A percentile compares a stretch with the other conserved stretches of the same genome.
These are phyloP conservation scores for Arthrobotrys pseudoclavata DNA, from an alignment of 2,329 filamentous ascomycete genomes.

Conservation along the genomic window DNA sequence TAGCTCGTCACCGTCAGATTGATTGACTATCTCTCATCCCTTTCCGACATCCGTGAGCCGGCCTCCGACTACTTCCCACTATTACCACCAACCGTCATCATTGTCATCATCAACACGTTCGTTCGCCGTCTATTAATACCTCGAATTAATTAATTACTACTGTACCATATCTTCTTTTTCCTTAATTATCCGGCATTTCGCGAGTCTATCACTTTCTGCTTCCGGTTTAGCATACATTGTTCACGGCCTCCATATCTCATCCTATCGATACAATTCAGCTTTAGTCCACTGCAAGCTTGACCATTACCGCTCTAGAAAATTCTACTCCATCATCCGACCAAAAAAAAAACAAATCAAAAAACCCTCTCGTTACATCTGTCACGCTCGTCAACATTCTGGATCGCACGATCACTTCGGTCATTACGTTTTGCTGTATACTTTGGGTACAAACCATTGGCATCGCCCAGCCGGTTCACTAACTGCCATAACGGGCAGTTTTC, in stretches of 20 bases:
- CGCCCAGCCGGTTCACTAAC: not conserved
- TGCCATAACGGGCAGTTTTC: constrained; percentile 28
- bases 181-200: constrained; percentile 32
- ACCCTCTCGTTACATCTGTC: not conserved
- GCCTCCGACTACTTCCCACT: constrained; percentile 25
- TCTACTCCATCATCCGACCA: not conserved
- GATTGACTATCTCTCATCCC: not conserved
- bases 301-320: constrained; percentile 1
- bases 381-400: not conserved
- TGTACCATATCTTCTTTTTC: constrained; percentile 30
- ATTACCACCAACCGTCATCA: not conserved
- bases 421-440: not conserved
- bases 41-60: constrained; percentile 42
- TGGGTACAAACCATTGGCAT: constrained; percentile 1
- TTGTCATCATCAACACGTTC: constrained; percentile 11
- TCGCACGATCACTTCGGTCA: not conserved
- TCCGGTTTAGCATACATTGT: constrained; percentile 30
- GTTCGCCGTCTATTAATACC: constrained; percentile 13
- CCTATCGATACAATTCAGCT: constrained; percentile 7
- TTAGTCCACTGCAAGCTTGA: constrained; percentile 2
- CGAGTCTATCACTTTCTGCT: constrained; percentile 35
- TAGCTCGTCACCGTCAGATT: constrained; percentile 29
- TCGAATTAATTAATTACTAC: not conserved
- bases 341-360: not conserved
- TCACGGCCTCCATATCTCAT: constrained; percentile 25